These are phyloP conservation scores for Chaetothyriales sp. DNA, from an alignment of 2,329 filamentous ascomycete species.

Conservation along the genomic window DNA sequence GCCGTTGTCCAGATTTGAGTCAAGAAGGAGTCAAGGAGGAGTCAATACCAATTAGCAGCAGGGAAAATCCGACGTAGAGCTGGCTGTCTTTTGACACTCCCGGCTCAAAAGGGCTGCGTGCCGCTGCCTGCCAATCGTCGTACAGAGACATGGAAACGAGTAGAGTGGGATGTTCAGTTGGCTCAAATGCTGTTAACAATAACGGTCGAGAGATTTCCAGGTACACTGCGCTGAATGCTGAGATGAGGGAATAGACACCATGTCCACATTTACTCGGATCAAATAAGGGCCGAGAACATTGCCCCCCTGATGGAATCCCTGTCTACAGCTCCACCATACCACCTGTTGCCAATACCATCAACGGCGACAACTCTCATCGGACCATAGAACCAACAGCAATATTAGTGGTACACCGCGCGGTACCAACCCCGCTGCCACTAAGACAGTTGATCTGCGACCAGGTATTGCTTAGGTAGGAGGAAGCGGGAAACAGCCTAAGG, in stretches of 20 bases:
- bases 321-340: no score
- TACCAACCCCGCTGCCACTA: no score
- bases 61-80: slow-evolving; percentile 63
- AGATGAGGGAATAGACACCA: no score
- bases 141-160: slow-evolving; percentile 50
- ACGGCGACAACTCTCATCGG: no score
- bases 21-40: not conserved
- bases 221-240: not conserved
- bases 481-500: no score
- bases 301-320: no score
- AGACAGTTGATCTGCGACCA: no score
- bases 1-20: not conserved
- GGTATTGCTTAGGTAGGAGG: no score
- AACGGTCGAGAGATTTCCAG: not conserved
- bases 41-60: slow-evolving; percentile 52
- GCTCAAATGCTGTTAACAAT: not conserved
- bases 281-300: not conserved
- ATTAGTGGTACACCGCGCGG: no score
- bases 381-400: no score
- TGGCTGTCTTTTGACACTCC: slow-evolving; percentile 68
- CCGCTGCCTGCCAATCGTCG: slow-evolving; percentile 87
- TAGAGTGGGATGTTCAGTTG: not conserved
- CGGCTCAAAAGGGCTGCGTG: slow-evolving; percentile 72
- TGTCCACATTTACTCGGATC: not conserved
- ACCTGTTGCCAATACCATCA: no score